phyloP scores from a whole-genome alignment of 73 alveolate genomes.

The Paramecium primaurelia region DNA sequence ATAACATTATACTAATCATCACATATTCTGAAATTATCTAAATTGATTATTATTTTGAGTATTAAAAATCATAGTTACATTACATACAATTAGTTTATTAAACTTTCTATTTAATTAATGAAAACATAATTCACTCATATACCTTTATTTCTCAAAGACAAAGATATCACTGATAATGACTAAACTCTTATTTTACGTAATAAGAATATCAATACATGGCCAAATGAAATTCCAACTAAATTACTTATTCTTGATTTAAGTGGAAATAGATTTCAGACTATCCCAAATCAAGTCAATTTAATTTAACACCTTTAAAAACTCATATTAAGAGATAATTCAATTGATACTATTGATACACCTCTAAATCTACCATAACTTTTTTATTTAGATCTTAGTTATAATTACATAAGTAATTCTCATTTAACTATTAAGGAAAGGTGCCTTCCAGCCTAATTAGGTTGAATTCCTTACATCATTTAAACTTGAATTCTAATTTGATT shows the following conservation, averaged over 20 bases:
- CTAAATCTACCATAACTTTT: not conserved
- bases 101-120: not conserved
- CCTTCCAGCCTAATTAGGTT: not conserved
- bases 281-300: not conserved
- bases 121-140: not conserved
- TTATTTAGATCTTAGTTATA: not conserved
- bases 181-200: not conserved
- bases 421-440: not conserved
- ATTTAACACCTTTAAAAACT: not conserved
- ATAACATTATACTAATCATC: too few species aligned
- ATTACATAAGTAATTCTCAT: not conserved
- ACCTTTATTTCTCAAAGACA: not conserved
- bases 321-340: not conserved
- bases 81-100: not conserved
- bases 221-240: not conserved
- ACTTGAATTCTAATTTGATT: not conserved
- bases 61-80: too few species aligned
- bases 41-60: not conserved
- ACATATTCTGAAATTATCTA: too few species aligned
- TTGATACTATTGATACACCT: not conserved
- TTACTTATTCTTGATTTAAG: not conserved
- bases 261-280: not conserved
- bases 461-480: not conserved
- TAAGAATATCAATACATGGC: not conserved
- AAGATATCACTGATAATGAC: not conserved